Conservation (phyloP, 352 stramenopile species). For the Phytopythium chamaehyphon region DNA sequence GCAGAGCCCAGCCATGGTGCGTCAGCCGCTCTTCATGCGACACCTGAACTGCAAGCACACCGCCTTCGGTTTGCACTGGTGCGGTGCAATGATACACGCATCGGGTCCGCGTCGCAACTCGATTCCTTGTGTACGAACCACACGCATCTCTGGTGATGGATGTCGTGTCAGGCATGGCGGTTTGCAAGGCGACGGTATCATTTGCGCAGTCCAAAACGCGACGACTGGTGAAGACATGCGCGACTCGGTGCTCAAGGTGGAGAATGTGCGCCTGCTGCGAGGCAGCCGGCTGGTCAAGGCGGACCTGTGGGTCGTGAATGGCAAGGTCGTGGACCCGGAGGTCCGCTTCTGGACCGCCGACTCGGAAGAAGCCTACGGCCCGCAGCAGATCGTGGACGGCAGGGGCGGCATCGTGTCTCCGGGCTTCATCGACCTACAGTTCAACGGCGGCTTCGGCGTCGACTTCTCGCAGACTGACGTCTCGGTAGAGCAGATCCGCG, state of each 20-base stretch:
- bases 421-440: constrained; percentile 89
- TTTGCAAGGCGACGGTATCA: too few species aligned
- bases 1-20: too few species aligned
- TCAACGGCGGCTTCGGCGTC: constrained; percentile 86
- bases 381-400: constrained; percentile 59
- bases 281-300: constrained; percentile 27
- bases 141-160: too few species aligned
- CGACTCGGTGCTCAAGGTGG: constrained; percentile 37
- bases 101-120: too few species aligned
- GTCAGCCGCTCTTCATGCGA: too few species aligned
- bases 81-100: too few species aligned
- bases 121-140: too few species aligned
- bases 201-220: background rate
- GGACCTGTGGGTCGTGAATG: constrained; percentile 48
- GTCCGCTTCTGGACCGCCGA: constrained; percentile 39
- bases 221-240: background rate
- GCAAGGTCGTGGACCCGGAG: constrained; percentile 51
- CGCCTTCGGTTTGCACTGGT: too few species aligned
- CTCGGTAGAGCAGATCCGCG: constrained; percentile 32
- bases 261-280: constrained; percentile 60
- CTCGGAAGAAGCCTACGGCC: constrained; percentile 31
- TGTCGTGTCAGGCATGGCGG: too few species aligned
- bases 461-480: constrained; percentile 79
- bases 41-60: too few species aligned
- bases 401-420: constrained; percentile 62